phyloP scores from a whole-genome alignment of 345 rosid genomes.

The Populus ilicifolia region DNA sequence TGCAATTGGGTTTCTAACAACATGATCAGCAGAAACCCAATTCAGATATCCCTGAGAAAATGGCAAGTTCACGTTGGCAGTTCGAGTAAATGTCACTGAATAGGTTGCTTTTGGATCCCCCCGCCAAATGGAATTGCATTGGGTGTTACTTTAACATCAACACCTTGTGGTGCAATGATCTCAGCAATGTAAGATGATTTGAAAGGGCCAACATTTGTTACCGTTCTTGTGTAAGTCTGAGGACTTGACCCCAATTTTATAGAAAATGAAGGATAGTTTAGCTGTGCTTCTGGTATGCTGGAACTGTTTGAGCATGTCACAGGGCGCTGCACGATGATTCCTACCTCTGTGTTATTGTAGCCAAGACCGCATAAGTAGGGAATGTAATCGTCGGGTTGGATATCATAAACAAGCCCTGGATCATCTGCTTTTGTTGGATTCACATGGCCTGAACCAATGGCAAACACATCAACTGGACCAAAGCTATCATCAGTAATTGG shows the following conservation, averaged over 20 bases:
- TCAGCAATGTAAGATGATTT: neutral
- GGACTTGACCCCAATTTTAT: slow-evolving; percentile 5
- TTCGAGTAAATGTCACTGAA: slow-evolving; percentile 15
- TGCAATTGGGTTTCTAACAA: slow-evolving; percentile 15
- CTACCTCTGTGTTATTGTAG: neutral
- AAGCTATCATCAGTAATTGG: slow-evolving; percentile 1
- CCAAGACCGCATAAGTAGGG: slow-evolving; percentile 13
- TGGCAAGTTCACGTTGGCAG: neutral
- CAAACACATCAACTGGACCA: slow-evolving; percentile 38
- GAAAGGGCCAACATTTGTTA: slow-evolving; percentile 11
- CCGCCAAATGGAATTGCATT: neutral
- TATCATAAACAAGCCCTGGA: slow-evolving; percentile 51
- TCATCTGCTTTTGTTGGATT: slow-evolving; percentile 40
- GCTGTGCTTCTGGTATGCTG: slow-evolving; percentile 18
- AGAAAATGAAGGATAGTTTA: slow-evolving; percentile 20
- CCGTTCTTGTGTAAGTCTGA: slow-evolving; percentile 16
- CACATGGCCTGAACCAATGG: slow-evolving; percentile 44
- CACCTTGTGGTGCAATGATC: neutral
- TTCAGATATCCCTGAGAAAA: slow-evolving; percentile 15
- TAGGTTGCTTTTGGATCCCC: slow-evolving; percentile 6
- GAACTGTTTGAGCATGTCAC: slow-evolving; percentile 12
- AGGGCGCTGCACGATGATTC: neutral
- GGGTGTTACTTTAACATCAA: slow-evolving; percentile 9
- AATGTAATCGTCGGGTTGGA: slow-evolving; percentile 19
- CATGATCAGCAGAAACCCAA: slow-evolving; percentile 1